Evolutionary conservation across 2,329 filamentous ascomycete genomes (phyloP).

Genomic region (Magnaporthiopsis poae): DNA sequence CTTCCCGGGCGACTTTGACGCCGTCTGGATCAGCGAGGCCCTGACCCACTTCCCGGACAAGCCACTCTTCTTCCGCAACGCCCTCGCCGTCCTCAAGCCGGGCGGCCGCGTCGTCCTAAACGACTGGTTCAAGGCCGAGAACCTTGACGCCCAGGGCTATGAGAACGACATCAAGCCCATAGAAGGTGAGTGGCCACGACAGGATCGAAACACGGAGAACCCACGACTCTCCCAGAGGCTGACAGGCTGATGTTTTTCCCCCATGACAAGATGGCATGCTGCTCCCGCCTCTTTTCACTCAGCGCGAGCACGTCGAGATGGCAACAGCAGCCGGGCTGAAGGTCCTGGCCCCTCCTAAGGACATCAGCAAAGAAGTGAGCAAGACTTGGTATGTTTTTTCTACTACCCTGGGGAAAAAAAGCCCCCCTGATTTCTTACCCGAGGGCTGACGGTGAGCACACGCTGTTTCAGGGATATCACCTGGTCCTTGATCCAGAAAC

Average conservation of each 20-base stretch:
- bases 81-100: conserved; percentile 34
- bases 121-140: conserved; percentile 51
- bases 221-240: not conserved
- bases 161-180: conserved; percentile 48
- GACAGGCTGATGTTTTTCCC: too few relatives aligned
- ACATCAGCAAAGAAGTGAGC: conserved; percentile 48
- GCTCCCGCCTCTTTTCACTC: conserved; percentile 45
- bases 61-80: conserved; percentile 46
- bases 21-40: conserved; percentile 53
- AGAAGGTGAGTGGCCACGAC: conserved; percentile 32
- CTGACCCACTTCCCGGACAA: conserved; percentile 53
- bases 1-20: conserved; percentile 41
- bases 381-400: conserved; percentile 44
- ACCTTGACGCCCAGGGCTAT: conserved; percentile 33
- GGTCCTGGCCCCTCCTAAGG: conserved; percentile 36
- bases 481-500: conserved; percentile 49
- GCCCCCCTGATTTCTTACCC: not conserved
- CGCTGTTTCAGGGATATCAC: conserved; percentile 45
- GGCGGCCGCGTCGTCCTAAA: conserved; percentile 46
- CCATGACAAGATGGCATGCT: conserved; percentile 46
- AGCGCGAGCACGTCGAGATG: conserved; percentile 40
- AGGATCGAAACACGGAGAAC: not conserved
- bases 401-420: too few relatives aligned
- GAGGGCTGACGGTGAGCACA: not conserved
- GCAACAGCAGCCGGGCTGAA: conserved; percentile 39